Evolutionary conservation across 306 rosid species (phyloP).

Genomic region (Mimosa bimucronata): DNA sequence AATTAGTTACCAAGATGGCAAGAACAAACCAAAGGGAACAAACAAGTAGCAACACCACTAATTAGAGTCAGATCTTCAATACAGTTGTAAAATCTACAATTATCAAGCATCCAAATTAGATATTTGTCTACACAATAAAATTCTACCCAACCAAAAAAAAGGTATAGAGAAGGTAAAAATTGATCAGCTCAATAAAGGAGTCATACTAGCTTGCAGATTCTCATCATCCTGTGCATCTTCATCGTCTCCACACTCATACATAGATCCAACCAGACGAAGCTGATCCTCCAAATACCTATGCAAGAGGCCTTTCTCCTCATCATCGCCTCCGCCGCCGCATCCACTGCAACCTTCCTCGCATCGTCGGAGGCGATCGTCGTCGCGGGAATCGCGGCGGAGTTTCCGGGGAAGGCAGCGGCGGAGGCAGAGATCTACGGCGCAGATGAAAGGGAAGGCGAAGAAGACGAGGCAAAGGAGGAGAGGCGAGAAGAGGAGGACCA

Average conservation of each 20-base stretch:
- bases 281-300: constrained; percentile 53
- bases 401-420: constrained; percentile 41
- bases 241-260: constrained; percentile 48
- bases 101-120: no score
- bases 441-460: constrained; percentile 41
- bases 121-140: constrained; percentile 20
- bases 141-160: not conserved
- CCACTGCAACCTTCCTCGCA: constrained; percentile 48
- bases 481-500: constrained; percentile 43
- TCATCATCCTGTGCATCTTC: constrained; percentile 21
- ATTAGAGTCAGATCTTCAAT: no score
- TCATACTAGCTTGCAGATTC: constrained; percentile 7
- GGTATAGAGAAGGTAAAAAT: not conserved
- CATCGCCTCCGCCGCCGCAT: not conserved
- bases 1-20: no score
- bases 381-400: not conserved
- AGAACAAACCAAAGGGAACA: no score
- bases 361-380: constrained; percentile 37
- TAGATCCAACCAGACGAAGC: constrained; percentile 48
- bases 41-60: no score
- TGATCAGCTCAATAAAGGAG: constrained; percentile 39
- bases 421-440: constrained; percentile 43
- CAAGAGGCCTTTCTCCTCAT: constrained; percentile 44
- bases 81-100: no score
- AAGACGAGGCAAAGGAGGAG: constrained; percentile 36